A percentile compares a stretch with the other conserved stretches of the same genome.
These are phyloP conservation scores for Suillus tomentosus DNA, from an alignment of 768 basidiomycete species.

Conservation along the genomic window DNA sequence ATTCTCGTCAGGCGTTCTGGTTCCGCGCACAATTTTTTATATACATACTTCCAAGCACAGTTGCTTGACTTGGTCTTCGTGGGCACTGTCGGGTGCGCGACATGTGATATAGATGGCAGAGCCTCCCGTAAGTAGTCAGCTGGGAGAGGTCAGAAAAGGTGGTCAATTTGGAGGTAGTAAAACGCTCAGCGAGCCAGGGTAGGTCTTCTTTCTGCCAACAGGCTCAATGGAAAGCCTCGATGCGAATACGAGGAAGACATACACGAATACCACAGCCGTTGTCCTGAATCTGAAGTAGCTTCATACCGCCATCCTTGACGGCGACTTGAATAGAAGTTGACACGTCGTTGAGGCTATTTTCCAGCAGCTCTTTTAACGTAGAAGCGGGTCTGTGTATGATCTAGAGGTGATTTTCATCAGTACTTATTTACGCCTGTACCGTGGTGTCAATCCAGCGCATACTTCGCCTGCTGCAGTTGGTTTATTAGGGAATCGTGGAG, in stretches of 20 bases:
- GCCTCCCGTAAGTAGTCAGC: constrained; percentile 95
- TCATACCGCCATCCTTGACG: constrained; percentile 94
- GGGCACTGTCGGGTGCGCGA: constrained; percentile 84
- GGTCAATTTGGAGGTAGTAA: constrained; percentile 92
- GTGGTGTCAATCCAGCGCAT: constrained; percentile 7
- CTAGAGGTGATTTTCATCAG: constrained; percentile 40
- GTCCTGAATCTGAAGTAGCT: constrained; percentile 92
- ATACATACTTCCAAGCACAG: constrained; percentile 91
- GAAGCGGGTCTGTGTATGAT: constrained; percentile 90
- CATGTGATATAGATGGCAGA: constrained; percentile 92
- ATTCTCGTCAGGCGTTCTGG: constrained; percentile 8
- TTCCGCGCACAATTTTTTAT: background rate
- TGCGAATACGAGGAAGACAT: constrained; percentile 29
- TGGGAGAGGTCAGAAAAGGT: constrained; percentile 82
- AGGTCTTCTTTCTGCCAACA: constrained; percentile 75
- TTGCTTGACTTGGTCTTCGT: constrained; percentile 83
- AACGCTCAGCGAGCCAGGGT: constrained; percentile 88
- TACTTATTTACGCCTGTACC: background rate
- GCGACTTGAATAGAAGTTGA: constrained; percentile 84
- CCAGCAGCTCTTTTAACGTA: constrained; percentile 93
- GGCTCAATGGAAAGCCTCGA: background rate
- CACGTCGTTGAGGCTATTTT: constrained; percentile 92
- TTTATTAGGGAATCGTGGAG: constrained; percentile 87
- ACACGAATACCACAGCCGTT: constrained; percentile 95
- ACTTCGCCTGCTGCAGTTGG: constrained; percentile 83